Percentiles rank a stretch among this genome's conserved stretches.
Conservation (phyloP, 2,329 filamentous ascomycete genomes). For the Clathrospora elynae region DNA sequence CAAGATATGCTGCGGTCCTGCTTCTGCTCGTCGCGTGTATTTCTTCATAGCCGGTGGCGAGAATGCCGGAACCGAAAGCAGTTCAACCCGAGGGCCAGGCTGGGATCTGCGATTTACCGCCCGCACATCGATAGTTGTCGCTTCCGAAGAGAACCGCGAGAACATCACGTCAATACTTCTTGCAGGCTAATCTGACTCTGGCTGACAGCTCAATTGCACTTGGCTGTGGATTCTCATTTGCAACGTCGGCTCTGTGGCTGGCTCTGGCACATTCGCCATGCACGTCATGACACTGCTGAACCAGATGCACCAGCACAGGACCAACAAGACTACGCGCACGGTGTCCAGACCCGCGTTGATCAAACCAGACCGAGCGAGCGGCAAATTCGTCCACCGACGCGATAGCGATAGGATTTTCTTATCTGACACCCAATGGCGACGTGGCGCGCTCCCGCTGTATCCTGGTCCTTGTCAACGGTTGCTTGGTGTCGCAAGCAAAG, state of each 20-base stretch:
- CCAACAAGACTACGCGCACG: constrained; percentile 4
- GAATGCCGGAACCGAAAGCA: constrained; percentile 21
- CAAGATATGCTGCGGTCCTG: constrained; percentile 2
- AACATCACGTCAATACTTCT: neutral
- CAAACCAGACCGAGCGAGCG: constrained; percentile 34
- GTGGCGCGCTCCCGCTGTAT: constrained; percentile 31
- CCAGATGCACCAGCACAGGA: constrained; percentile 2
- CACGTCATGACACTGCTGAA: constrained; percentile 31
- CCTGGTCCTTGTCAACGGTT: constrained; percentile 34
- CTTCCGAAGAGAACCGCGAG: constrained; percentile 6
- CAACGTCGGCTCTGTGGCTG: no score
- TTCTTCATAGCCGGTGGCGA: constrained; percentile 14
- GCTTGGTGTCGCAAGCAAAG: constrained; percentile 31
- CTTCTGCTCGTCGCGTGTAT: constrained; percentile 1
- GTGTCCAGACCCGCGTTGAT: constrained; percentile 32
- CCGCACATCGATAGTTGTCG: constrained; percentile 19
- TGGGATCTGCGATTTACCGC: constrained; percentile 10
- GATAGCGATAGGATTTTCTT: constrained; percentile 29
- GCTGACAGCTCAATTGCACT: neutral
- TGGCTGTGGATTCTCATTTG: neutral
- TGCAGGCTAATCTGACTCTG: neutral
- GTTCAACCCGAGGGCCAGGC: constrained; percentile 7
- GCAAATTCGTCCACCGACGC: constrained; percentile 24
- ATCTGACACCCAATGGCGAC: constrained; percentile 27
- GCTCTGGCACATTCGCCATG: constrained; percentile 4